Evolutionary conservation across 352 stramenopile species (phyloP).

Genomic region (Paralagenidium karlingii): DNA sequence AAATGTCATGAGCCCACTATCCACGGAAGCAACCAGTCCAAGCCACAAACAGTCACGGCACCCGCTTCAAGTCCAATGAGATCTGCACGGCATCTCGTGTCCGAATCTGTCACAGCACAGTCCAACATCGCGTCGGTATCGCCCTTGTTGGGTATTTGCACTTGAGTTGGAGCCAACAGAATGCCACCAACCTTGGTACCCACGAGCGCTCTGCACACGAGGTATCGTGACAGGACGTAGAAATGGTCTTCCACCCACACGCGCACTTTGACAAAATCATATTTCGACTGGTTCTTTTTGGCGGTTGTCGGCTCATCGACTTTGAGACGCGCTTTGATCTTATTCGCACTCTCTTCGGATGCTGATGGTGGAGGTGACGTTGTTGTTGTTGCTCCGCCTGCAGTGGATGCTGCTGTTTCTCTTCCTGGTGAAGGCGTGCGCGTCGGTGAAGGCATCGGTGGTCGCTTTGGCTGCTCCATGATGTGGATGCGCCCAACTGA

Average conservation of each 20-base stretch:
- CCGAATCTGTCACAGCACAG: conserved; percentile 39
- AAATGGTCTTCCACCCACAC: conserved; percentile 84
- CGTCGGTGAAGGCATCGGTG: not conserved
- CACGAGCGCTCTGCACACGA: conserved; percentile 73
- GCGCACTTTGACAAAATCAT: conserved; percentile 84
- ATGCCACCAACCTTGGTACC: conserved; percentile 52
- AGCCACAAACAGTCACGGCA: conserved; percentile 6
- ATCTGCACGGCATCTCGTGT: conserved; percentile 80
- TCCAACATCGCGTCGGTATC: not conserved
- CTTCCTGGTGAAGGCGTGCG: not conserved
- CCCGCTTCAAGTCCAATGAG: conserved; percentile 78
- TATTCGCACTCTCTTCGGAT: conserved; percentile 17
- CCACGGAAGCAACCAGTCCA: not conserved
- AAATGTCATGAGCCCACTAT: no score
- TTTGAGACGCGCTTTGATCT: conserved; percentile 1
- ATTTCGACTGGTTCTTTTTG: conserved; percentile 83
- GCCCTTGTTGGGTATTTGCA: conserved; percentile 1
- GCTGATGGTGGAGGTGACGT: conserved; percentile 7
- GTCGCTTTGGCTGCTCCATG: not conserved
- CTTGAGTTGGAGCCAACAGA: not conserved
- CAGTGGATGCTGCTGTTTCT: not conserved
- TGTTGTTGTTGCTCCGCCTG: no score
- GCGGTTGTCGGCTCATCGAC: conserved; percentile 28
- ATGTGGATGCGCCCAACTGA: not conserved
- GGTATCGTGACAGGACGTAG: conserved; percentile 79